Evolutionary conservation across 2,329 filamentous ascomycete genomes (phyloP).

Genomic region (Volutella citrinella): DNA sequence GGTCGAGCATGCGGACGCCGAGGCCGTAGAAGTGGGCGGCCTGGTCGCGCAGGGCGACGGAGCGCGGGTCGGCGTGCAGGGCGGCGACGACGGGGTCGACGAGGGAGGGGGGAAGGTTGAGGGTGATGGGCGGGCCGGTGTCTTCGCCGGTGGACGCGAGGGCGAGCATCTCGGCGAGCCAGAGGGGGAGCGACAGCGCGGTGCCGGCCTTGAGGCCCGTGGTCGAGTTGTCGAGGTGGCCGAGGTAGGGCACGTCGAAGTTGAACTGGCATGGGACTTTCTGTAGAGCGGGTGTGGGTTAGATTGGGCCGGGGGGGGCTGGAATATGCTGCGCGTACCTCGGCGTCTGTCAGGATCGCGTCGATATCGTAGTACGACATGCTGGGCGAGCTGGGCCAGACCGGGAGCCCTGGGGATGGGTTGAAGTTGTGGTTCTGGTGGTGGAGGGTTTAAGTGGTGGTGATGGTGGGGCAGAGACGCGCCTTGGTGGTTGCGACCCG

Average conservation of each 20-base stretch:
- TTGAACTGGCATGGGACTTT: constrained; percentile 97
- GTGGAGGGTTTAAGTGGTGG: no score
- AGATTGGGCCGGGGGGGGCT: not conserved
- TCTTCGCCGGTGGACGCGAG: constrained; percentile 54
- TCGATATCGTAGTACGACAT: constrained; percentile 85
- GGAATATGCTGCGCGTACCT: constrained; percentile 48
- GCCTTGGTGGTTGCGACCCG: not conserved
- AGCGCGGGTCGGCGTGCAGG: constrained; percentile 82
- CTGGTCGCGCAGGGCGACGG: constrained; percentile 78
- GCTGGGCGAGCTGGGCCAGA: no score
- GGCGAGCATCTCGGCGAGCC: constrained; percentile 92
- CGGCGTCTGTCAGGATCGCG: constrained; percentile 79
- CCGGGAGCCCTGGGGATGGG: no score
- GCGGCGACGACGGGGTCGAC: constrained; percentile 81
- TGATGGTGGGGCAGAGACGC: not conserved
- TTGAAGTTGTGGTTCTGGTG: no score
- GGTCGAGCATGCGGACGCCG: constrained; percentile 78
- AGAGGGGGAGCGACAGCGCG: constrained; percentile 79
- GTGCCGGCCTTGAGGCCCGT: constrained; percentile 75
- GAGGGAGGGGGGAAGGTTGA: constrained; percentile 78
- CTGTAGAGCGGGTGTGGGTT: constrained; percentile 38
- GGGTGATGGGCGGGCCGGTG: constrained; percentile 63
- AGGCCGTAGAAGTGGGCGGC: constrained; percentile 87
- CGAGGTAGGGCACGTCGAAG: constrained; percentile 80
- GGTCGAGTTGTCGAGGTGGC: constrained; percentile 84